Evolutionary conservation across 768 basidiomycete species (phyloP).

Genomic region (Imleria badia): DNA sequence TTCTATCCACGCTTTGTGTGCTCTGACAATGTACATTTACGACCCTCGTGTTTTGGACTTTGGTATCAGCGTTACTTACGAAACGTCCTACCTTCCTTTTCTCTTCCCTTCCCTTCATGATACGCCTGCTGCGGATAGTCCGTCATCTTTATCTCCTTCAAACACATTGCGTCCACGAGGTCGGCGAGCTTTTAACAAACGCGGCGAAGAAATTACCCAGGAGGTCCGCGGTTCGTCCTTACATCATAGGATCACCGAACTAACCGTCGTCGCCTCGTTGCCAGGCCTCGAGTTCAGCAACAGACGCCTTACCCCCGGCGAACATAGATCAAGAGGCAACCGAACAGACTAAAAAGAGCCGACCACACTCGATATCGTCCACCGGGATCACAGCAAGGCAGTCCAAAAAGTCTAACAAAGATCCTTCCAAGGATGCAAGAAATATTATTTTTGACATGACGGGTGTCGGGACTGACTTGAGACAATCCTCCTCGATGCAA

Average conservation of each 20-base stretch:
- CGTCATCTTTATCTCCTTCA: conserved; percentile 22
- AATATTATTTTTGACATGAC: conserved; percentile 46
- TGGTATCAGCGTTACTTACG: conserved; percentile 43
- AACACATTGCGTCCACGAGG: conserved; percentile 39
- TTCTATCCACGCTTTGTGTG: conserved; percentile 4
- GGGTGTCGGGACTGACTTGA: conserved; percentile 52
- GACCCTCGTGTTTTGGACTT: conserved; percentile 6
- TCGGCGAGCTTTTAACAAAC: conserved; percentile 51
- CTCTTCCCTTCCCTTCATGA: conserved; percentile 45
- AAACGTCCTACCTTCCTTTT: conserved; percentile 67
- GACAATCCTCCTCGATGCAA: conserved; percentile 26
- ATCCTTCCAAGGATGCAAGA: conserved; percentile 40
- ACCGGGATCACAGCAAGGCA: conserved; percentile 7
- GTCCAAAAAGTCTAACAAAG: conserved; percentile 17
- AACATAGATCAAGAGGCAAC: conserved; percentile 21
- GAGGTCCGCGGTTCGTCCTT: conserved; percentile 23
- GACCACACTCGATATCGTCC: conserved; percentile 27
- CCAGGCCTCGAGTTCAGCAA: conserved; percentile 18
- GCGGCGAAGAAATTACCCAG: conserved; percentile 45
- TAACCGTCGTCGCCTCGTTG: conserved; percentile 17
- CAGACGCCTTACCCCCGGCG: conserved; percentile 4
- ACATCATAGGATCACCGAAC: conserved; percentile 17
- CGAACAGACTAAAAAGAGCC: conserved; percentile 18
- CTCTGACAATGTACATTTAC: conserved; percentile 22
- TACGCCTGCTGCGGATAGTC: conserved; percentile 20